These are phyloP conservation scores for Macrocystidia cucumis DNA, from an alignment of 1,284 basidiomycete species.

Conservation along the genomic window DNA sequence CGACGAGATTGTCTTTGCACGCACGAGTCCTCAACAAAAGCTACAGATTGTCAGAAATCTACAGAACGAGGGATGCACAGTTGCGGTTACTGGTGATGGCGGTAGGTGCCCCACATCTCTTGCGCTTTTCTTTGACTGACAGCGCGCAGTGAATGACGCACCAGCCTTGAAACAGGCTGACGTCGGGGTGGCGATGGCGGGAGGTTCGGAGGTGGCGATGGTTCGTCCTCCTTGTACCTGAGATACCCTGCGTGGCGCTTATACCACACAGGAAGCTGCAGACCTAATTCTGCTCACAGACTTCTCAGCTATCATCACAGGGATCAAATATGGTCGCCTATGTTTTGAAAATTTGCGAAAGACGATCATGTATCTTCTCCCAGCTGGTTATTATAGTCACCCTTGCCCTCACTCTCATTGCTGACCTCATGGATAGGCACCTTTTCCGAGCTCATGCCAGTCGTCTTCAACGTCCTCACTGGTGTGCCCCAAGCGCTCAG, in stretches of 20 bases:
- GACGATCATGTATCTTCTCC: conserved; percentile 35
- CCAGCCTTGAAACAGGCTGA: conserved; percentile 49
- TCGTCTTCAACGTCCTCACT: conserved; percentile 46
- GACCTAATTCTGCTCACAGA: conserved; percentile 40
- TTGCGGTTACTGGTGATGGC: conserved; percentile 58
- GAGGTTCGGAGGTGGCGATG: conserved; percentile 38
- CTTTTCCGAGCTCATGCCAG: conserved; percentile 65
- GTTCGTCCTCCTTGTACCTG: not conserved
- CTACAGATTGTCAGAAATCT: conserved; percentile 60
- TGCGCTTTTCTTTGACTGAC: not conserved
- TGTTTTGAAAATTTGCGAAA: conserved; percentile 64
- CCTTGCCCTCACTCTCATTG: not conserved
- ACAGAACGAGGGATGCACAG: conserved; percentile 41
- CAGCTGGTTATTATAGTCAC: conserved; percentile 25
- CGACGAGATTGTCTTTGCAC: conserved; percentile 66
- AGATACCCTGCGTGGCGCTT: not conserved
- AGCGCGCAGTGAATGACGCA: conserved; percentile 40
- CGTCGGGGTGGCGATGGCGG: conserved; percentile 46
- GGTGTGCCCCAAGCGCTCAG: conserved; percentile 33
- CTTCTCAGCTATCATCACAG: conserved; percentile 38
- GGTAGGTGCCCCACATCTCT: conserved; percentile 5
- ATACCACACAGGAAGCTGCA: conserved; percentile 26
- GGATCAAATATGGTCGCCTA: conserved; percentile 48
- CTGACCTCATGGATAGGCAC: conserved; percentile 13
- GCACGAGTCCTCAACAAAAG: conserved; percentile 71